phyloP scores from a whole-genome alignment of 129 eudicot genomes.

The carrot (Daucus carota) region DH1_v3.0 NC_030388.2:21478501-21479000 shows the following conservation, averaged over 20 bases:
- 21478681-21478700: slow-evolving; percentile 66
- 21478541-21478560: neutral
- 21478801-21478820: slow-evolving; percentile 48
- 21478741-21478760: slow-evolving; percentile 21
- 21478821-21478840: slow-evolving; percentile 48
- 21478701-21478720: slow-evolving; percentile 49
- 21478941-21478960: slow-evolving; percentile 20
- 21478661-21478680: slow-evolving; percentile 73
- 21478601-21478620: slow-evolving; percentile 53
- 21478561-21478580: neutral
- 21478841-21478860: slow-evolving; percentile 36
- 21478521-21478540: neutral
- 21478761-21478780: slow-evolving; percentile 24
- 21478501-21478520: neutral
- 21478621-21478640: slow-evolving; percentile 51
- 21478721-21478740: slow-evolving; percentile 42
- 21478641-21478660: slow-evolving; percentile 82
- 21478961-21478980: slow-evolving; percentile 23
- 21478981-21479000: slow-evolving; percentile 21
- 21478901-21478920: slow-evolving; percentile 14
- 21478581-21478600: slow-evolving; percentile 14
- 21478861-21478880: slow-evolving; percentile 14
- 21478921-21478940: slow-evolving; percentile 23
- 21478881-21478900: slow-evolving; percentile 5
- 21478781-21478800: slow-evolving; percentile 30